phyloP scores from a whole-genome alignment of 2,329 filamentous ascomycete species.

The Nemania serpens region DNA sequence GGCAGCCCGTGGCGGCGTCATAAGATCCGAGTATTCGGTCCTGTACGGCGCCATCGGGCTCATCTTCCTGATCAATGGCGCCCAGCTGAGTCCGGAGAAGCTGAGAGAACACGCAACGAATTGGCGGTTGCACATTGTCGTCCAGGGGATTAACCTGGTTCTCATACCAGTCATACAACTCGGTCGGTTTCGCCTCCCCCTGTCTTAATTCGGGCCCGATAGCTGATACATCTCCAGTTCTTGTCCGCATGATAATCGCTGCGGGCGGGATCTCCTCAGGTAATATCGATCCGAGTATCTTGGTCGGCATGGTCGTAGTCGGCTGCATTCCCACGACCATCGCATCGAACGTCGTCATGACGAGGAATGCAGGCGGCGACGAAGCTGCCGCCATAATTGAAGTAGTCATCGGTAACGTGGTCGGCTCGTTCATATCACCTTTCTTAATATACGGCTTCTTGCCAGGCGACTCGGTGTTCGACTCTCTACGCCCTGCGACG shows the following conservation, averaged over 20 bases:
- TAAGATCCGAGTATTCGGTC: constrained; percentile 62
- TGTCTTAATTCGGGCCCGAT: constrained; percentile 4
- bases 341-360: constrained; percentile 76
- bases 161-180: constrained; percentile 68
- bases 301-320: constrained; percentile 70
- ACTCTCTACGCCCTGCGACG: constrained; percentile 58
- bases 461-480: constrained; percentile 57
- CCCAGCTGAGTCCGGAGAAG: constrained; percentile 68
- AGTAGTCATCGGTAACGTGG: constrained; percentile 71
- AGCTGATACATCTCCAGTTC: constrained; percentile 40
- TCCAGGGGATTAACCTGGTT: constrained; percentile 70
- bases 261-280: constrained; percentile 54
- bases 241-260: constrained; percentile 54
- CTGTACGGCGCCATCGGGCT: constrained; percentile 71
- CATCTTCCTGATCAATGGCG: constrained; percentile 73
- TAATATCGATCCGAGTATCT: constrained; percentile 65
- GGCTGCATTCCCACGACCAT: constrained; percentile 75
- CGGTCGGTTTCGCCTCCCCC: constrained; percentile 43
- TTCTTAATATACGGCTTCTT: constrained; percentile 66
- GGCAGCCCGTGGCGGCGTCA: constrained; percentile 53
- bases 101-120: constrained; percentile 65
- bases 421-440: constrained; percentile 70
- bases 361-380: constrained; percentile 69
- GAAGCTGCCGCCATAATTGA: constrained; percentile 69
- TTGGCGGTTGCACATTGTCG: constrained; percentile 69